Percentiles rank a stretch among this genome's conserved stretches.
Evolutionary conservation across 306 rosid species (phyloP).

Genomic region (Cicer yamashitae): DNA sequence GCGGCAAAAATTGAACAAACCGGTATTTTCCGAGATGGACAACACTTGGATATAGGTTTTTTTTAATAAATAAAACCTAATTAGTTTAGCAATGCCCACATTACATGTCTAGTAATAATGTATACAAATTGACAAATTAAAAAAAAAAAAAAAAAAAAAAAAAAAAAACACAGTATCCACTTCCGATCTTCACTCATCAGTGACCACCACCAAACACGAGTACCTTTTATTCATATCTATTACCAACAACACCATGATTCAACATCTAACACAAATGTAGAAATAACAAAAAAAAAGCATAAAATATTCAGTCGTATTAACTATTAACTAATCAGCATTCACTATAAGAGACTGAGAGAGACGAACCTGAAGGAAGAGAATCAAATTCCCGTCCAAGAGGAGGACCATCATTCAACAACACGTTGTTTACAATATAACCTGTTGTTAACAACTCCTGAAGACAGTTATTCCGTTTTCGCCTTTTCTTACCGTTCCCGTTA

Average conservation of each 20-base stretch:
- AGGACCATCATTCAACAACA: slow-evolving; percentile 74
- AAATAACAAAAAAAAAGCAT: not conserved
- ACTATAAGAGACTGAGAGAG: not conserved
- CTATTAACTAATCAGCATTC: slow-evolving; percentile 1
- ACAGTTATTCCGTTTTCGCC: slow-evolving; percentile 37
- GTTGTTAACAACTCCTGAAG: slow-evolving; percentile 54
- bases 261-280: not conserved
- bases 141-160: not conserved
- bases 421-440: slow-evolving; percentile 53
- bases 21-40: too few species aligned
- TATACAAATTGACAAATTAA: not conserved
- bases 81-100: not conserved
- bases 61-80: not conserved
- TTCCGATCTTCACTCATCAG: not conserved
- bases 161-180: not conserved
- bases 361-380: slow-evolving; percentile 58
- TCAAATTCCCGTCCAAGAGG: slow-evolving; percentile 68
- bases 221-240: not conserved
- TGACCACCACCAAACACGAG: not conserved
- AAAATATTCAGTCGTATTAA: slow-evolving; percentile 20
- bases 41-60: not conserved
- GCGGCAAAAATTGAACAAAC: too few species aligned
- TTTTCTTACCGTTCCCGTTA: slow-evolving; percentile 41
- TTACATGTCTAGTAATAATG: not conserved
- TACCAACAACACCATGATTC: not conserved